Percentiles rank a stretch among this genome's conserved stretches.
Evolutionary conservation across 441 rosid genomes (phyloP).

Genomic region (California macrophylla): DNA sequence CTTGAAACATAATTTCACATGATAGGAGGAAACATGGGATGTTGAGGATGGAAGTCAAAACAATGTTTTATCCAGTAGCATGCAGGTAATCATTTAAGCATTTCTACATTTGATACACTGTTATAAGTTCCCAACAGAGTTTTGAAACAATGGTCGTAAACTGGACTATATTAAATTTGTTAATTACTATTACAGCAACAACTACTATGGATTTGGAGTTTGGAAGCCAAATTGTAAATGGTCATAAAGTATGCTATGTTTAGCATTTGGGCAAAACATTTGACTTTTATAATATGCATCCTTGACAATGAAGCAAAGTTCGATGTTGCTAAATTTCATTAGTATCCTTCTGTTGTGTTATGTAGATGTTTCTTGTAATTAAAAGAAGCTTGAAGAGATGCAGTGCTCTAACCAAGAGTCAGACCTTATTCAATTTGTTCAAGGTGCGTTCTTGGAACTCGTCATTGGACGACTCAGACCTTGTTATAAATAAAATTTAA

Average conservation of each 20-base stretch:
- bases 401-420: slow-evolving; percentile 79
- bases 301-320: neutral
- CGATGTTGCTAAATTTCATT: neutral
- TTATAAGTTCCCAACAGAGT: neutral
- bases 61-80: slow-evolving; percentile 90
- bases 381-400: slow-evolving; percentile 97
- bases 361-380: slow-evolving; percentile 78
- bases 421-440: slow-evolving; percentile 76
- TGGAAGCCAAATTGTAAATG: neutral
- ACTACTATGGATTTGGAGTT: neutral
- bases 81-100: slow-evolving; percentile 52
- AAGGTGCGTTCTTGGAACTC: slow-evolving; percentile 44
- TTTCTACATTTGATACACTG: neutral
- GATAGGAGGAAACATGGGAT: slow-evolving; percentile 98
- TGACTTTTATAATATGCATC: neutral
- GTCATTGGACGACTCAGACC: slow-evolving; percentile 3
- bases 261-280: neutral
- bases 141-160: neutral
- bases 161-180: neutral
- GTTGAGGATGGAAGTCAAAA: slow-evolving; percentile 93
- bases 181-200: neutral
- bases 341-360: slow-evolving; percentile 11
- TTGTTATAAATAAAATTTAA: neutral
- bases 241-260: neutral
- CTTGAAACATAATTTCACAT: slow-evolving; percentile 13